These are phyloP conservation scores for Pyrenophora teres DNA, from an alignment of 2,329 filamentous ascomycete species.

Conservation along the genomic window DNA sequence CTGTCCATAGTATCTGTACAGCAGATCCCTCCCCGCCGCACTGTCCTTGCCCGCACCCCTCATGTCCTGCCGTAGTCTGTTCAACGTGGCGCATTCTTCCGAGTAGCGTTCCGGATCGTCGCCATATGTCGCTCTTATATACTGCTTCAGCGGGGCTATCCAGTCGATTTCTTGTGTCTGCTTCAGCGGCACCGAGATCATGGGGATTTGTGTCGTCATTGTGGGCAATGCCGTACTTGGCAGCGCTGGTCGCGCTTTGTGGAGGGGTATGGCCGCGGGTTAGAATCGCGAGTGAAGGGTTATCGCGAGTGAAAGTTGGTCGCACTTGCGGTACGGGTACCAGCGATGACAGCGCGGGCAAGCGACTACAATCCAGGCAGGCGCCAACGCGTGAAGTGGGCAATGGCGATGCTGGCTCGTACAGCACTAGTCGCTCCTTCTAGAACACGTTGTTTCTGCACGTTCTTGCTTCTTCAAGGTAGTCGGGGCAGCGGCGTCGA, in stretches of 20 bases:
- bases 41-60: constrained; percentile 96
- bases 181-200: constrained; percentile 92
- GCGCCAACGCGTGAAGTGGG: constrained; percentile 10
- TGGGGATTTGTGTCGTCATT: constrained; percentile 68
- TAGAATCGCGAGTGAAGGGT: no score
- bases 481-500: constrained; percentile 1
- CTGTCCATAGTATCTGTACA: constrained; percentile 98
- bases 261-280: constrained; percentile 17
- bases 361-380: not conserved
- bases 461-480: not conserved
- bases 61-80: constrained; percentile 97
- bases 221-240: constrained; percentile 15
- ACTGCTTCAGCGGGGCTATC: constrained; percentile 86
- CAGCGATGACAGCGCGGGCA: constrained; percentile 4
- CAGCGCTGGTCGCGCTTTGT: constrained; percentile 21
- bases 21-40: constrained; percentile 85
- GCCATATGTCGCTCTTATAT: constrained; percentile 92
- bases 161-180: constrained; percentile 98
- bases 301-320: constrained; percentile 1
- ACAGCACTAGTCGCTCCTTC: not conserved
- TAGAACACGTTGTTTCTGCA: not conserved
- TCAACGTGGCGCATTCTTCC: constrained; percentile 92
- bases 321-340: constrained; percentile 3
- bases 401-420: constrained; percentile 4
- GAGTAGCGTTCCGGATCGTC: constrained; percentile 96